Evolutionary conservation across 2,329 filamentous ascomycete species (phyloP), one percentile per base, ranked within the genome.

Genomic region (Cytospora schulzeri): DNA sequence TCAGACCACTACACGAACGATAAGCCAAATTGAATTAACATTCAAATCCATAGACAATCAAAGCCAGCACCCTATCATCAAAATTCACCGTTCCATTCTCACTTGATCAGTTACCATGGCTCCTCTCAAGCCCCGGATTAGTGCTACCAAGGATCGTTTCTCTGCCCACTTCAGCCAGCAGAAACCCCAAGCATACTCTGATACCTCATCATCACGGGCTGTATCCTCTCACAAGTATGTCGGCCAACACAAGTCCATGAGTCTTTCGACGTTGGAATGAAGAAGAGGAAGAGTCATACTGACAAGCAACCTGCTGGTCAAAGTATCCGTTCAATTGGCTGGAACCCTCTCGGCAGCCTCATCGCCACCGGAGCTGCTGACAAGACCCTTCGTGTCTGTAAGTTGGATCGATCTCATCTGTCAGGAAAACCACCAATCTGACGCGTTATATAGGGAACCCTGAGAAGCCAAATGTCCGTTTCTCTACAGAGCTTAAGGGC

Each of bases 271-370:
- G 9, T 4, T 9, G 24, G 45, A 15, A 14, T 35, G n/a, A 9
- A 51, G 17, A 48, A 35, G 14, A 50, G 22, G 33, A 60, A 51
- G 11, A 53, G 35, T 35, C 29, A 33, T 56, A 29, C 54, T 54
- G 38, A 35, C 28, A 54, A 48, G 26, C 41, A 62, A 71, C 52
- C 26, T 29, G 33, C 54, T 19, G 35, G 35, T 51, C 2, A 29
- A 29, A 92, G 89, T 68, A 83, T 96, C 63, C 88, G 91, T 50
- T 89, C 90, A 1, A 88, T 98, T 69, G 89, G 91, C 48, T 98
- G 94, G 94, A 97, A 94, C 69, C 91, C 93, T 0, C 81, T 91
- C 0, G 93, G 94, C 38, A 90, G 87, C 11, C 81, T 95, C 66
- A 88, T 98, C 66, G 94, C 94, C 0, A 96, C 93, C 0, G 93